Conservation (phyloP, 2,329 filamentous ascomycete species). For the Ceratocystis harringtonii region DNA sequence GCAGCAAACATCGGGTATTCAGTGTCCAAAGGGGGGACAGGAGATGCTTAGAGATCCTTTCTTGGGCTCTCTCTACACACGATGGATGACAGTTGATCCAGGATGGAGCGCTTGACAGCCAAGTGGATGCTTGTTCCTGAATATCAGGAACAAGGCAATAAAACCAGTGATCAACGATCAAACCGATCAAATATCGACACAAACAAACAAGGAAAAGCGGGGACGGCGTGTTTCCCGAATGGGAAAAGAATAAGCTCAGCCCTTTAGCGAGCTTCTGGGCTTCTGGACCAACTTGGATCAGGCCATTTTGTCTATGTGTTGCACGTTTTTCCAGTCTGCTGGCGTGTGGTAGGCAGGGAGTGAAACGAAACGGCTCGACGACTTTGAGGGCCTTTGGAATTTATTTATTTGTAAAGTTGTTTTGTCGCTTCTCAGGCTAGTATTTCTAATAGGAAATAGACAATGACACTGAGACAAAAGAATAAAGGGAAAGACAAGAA, state of each 20-base stretch:
- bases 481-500: neutral
- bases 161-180: neutral
- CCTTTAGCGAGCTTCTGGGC: neutral
- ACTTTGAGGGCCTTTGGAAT: neutral
- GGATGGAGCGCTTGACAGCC: neutral
- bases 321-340: slow-evolving; percentile 9
- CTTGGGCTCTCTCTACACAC: neutral
- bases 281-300: slow-evolving; percentile 11
- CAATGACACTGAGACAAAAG: neutral
- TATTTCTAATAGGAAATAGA: too few relatives aligned
- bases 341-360: neutral
- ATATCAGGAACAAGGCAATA: neutral
- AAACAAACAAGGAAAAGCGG: neutral
- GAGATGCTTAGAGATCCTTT: neutral
- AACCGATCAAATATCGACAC: neutral
- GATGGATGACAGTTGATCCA: neutral
- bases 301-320: slow-evolving; percentile 13
- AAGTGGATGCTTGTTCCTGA: neutral
- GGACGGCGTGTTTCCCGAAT: neutral
- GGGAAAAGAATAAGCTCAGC: neutral
- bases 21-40: neutral
- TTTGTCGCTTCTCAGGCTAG: too few relatives aligned
- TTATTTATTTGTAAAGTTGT: too few relatives aligned
- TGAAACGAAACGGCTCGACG: neutral
- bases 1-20: too few relatives aligned